These are phyloP conservation scores for Penicillium cinerascens DNA, from an alignment of 495 filamentous ascomycete genomes.

Conservation along the genomic window DNA sequence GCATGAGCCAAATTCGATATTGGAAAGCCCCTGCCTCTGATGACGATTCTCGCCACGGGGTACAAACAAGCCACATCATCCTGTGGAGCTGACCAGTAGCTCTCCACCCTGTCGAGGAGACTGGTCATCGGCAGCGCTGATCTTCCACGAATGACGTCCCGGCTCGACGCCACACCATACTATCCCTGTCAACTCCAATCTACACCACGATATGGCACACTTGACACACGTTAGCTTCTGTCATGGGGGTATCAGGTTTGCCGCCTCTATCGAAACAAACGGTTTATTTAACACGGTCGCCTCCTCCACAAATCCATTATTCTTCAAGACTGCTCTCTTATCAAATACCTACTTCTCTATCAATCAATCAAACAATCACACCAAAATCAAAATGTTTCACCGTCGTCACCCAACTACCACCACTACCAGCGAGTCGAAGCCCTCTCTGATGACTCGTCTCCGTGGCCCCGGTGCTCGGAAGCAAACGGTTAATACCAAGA, in stretches of 20 bases:
- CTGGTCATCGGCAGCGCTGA: slow-evolving; percentile 24
- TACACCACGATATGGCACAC: slow-evolving; percentile 8
- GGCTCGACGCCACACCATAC: slow-evolving; percentile 9
- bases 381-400: slow-evolving; percentile 23
- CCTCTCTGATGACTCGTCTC: slow-evolving; percentile 34
- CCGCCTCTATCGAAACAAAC: background rate
- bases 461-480: slow-evolving; percentile 24
- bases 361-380: background rate
- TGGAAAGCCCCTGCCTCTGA: background rate
- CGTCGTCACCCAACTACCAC: slow-evolving; percentile 23
- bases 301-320: background rate
- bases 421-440: slow-evolving; percentile 46
- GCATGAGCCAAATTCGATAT: background rate
- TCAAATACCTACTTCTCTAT: background rate
- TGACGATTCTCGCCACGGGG: background rate
- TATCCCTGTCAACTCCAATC: slow-evolving; percentile 4
- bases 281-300: slow-evolving; percentile 2
- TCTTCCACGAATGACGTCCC: slow-evolving; percentile 24
- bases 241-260: background rate
- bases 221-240: slow-evolving; percentile 19
- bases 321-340: background rate
- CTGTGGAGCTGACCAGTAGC: background rate
- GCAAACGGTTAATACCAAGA: slow-evolving; percentile 29
- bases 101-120: background rate
- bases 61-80: background rate